Base-by-base conservation (phyloP, 2,329 filamentous ascomycete species). In the Aschersonia sp. region DNA sequence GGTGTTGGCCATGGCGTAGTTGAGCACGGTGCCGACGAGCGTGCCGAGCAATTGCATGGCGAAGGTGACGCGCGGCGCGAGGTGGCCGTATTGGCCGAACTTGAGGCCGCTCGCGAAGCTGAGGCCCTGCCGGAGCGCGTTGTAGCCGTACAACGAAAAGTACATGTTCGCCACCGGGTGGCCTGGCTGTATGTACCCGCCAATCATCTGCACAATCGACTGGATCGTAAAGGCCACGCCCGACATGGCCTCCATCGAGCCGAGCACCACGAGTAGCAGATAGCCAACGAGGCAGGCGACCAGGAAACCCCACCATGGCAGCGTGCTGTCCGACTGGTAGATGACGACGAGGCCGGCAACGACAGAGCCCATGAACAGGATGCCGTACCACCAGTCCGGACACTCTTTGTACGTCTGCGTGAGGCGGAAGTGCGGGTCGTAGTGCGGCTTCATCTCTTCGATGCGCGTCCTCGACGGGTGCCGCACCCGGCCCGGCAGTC, bases 1-100 rank as follows among this genome's bases (percentile, higher is more conserved):
- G 31, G 59, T 64, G 49, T 60, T 61, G 63, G 69, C 69, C 57
- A 72, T 66, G 30, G 66, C 58, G 48, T 66, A 73, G 53, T 72
- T 71, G 44, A 72, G 57, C 5, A 68, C 52, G 1, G 67, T 65
- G 0, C 68, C 68, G 31, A 71, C 54, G 4, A 68, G 30, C 30
- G 61, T 66, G 2, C 68, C 69, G 2, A 62, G 49, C 8, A 71
- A 60, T 50, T 69, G 71, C 12, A 65, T 59, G 6, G 37, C 11
- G 33, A 56, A 55, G 30, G 48, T 53, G 8, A 45, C 48, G 14
- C 46, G 49, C 12, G 52, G 52, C 4, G 53, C 46, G 9, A 55
- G 45, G 32, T 55, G 49, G 22, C 46, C 22, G 67, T 71, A 46
- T 58, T 60, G 35, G 58, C 58, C 32, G 61, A 68, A 10, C 55